A percentile compares a stretch with the other conserved stretches of the same genome.
phyloP scores from a whole-genome alignment of 1,139 yeast genomes.

The Nakaseomyces delphensis region DNA sequence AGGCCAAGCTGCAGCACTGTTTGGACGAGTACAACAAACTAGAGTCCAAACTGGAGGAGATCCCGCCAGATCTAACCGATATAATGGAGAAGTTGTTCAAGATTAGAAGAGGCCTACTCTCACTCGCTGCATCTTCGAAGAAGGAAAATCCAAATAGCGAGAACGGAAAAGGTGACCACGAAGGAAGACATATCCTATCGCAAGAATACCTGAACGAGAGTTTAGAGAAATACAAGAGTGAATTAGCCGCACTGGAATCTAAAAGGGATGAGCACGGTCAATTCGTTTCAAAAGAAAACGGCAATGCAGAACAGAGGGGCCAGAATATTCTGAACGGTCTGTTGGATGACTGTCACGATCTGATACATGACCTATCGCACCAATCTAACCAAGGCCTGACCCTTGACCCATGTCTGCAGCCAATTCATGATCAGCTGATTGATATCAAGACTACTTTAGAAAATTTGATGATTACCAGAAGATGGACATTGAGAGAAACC shows the following conservation, averaged over 20 bases:
- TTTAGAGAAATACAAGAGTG: conserved; percentile 33
- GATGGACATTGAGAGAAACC: conserved; percentile 96
- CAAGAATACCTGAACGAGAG: conserved; percentile 21
- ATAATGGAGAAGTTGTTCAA: conserved; percentile 46
- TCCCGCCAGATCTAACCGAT: conserved; percentile 47
- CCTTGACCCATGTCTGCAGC: conserved; percentile 43
- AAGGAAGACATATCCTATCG: conserved; percentile 15
- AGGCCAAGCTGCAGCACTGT: conserved; percentile 53
- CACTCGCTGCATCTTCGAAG: conserved; percentile 37
- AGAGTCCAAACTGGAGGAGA: conserved; percentile 45
- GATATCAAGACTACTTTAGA: conserved; percentile 66
- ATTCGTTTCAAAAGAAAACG: conserved; percentile 35
- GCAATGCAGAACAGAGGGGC: conserved; percentile 36
- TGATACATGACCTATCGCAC: conserved; percentile 63
- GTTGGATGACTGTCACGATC: conserved; percentile 72
- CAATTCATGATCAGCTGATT: conserved; percentile 46
- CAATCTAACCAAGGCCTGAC: conserved; percentile 38
- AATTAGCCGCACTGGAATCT: conserved; percentile 37
- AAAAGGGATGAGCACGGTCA: conserved; percentile 40
- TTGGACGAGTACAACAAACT: conserved; percentile 45
- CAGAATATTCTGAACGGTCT: conserved; percentile 64
- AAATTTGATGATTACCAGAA: conserved; percentile 74
- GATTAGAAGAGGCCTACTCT: conserved; percentile 46
- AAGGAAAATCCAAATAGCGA: conserved; percentile 8
- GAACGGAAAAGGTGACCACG: conserved; percentile 28